phyloP scores from a whole-genome alignment of 768 basidiomycete genomes.

The Tulasnella sp. region DNA sequence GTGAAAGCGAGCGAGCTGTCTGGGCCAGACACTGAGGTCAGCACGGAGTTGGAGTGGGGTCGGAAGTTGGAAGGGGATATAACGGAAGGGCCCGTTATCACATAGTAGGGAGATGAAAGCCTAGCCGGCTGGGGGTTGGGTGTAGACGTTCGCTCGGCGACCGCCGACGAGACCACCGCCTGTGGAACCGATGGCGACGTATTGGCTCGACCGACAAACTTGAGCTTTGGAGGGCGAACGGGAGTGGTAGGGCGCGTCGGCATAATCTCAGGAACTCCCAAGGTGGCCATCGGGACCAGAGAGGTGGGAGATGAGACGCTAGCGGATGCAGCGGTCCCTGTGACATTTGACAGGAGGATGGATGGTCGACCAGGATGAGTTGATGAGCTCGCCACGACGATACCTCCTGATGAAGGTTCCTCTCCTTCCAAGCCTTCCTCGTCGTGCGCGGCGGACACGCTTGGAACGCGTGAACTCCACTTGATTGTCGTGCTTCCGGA shows the following conservation, averaged over 20 bases:
- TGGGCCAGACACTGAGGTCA: not conserved
- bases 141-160: constrained; percentile 10
- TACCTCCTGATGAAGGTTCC: constrained; percentile 3
- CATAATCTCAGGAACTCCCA: not conserved
- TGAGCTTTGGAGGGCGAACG: constrained; percentile 7
- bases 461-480: constrained; percentile 10
- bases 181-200: constrained; percentile 18
- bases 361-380: constrained; percentile 11
- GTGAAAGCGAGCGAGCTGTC: constrained; percentile 10
- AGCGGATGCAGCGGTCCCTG: not conserved
- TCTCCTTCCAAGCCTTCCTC: not conserved
- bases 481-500: constrained; percentile 22
- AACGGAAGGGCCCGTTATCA: not conserved
- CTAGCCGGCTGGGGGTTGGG: not conserved
- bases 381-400: not conserved
- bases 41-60: constrained; percentile 12
- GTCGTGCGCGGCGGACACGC: not conserved
- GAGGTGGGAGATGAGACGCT: not conserved
- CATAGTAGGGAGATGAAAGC: not conserved
- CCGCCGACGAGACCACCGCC: constrained; percentile 5
- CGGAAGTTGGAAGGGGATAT: not conserved
- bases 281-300: not conserved
- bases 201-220: constrained; percentile 24
- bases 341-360: constrained; percentile 8
- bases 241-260: not conserved